Base-by-base conservation (phyloP, 768 basidiomycete genomes). In the Lyophyllum atratum region DNA sequence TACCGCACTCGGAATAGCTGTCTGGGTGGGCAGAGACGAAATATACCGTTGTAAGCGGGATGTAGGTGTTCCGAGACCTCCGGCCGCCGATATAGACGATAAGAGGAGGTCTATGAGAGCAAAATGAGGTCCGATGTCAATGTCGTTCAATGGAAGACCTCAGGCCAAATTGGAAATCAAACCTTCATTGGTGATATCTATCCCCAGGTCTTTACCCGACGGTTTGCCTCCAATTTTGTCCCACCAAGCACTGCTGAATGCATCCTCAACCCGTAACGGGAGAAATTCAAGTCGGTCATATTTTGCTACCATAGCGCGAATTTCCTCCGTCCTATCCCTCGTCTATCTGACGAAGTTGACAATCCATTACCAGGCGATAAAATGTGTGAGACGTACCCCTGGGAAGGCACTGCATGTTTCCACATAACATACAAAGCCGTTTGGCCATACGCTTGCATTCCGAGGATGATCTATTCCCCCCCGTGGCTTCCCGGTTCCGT, bases 161-260 rank as follows among this genome's bases (percentile, higher is more conserved):
- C n/a, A 37, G 11, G 12, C 4, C 5, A 53, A 12, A 37, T 22
- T 48, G 33, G 11, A 17, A 19, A 53, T 66, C 62, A 62, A 28
- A 72, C 89, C 81, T 78, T 88, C 85, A 50, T 80, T 76, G 5
- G 70, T 69, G 25, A 87, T 64, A 62, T 87, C 79, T 12, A 87
- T 64, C 12, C 73, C 74, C 14, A 85, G 56, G 47, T 63, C 66
- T 11, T 67, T 59, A 31, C 37, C 47, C 50, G 50, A 56, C 5
- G 65, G 59, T 26, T 60, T 56, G 3, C 77, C 73, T 21, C 80
- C 78, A 9, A 83, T 69, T 12, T 60, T 70, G 45, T 73, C 62
- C 89, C 89, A 92, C 90, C 90, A 92, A 15, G 67, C 61, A 17
- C 68, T 67, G 65, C 88, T 85, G 64, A 93, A 93, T 1, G 89